These are phyloP conservation scores for Neurospora sp. DNA, from an alignment of 495 filamentous ascomycete genomes.

Conservation along the genomic window DNA sequence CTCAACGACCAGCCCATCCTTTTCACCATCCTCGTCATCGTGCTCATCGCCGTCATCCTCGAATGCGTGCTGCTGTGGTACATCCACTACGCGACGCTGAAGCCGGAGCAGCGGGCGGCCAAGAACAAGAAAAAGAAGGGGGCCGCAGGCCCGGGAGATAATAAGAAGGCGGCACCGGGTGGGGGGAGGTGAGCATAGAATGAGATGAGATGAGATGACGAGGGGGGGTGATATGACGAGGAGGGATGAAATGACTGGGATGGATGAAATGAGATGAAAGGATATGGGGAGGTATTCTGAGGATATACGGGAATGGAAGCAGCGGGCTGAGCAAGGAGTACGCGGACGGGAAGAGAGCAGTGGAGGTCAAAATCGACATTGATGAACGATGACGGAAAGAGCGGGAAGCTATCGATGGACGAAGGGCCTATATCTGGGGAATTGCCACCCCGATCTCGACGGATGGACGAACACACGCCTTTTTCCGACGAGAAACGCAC, in stretches of 20 bases:
- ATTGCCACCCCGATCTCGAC: not conserved
- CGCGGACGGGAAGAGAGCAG: not conserved
- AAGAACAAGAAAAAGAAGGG: slow-evolving; percentile 33
- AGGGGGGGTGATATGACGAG: not conserved
- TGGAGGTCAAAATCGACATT: not conserved
- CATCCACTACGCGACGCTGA: slow-evolving; percentile 42
- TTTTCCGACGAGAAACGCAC: no score
- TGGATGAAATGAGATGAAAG: not conserved
- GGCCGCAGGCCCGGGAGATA: slow-evolving; percentile 19
- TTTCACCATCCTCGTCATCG: slow-evolving; percentile 40
- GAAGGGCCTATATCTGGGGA: not conserved
- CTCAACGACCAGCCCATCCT: slow-evolving; percentile 44
- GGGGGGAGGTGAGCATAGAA: not conserved
- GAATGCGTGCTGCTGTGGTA: slow-evolving; percentile 35
- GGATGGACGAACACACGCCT: not conserved
- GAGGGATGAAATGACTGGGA: not conserved
- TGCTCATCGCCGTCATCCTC: slow-evolving; percentile 33
- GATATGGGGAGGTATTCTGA: not conserved
- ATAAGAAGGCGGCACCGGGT: not conserved
- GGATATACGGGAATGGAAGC: not conserved
- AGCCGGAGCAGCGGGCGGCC: slow-evolving; percentile 40
- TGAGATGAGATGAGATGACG: not conserved
- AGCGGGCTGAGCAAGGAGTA: not conserved
- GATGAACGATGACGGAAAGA: not conserved
- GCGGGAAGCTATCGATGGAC: not conserved